Base-by-base conservation (phyloP, 192 early-diverging fungal species). In the Rhizoclosmatium sp. region DNA sequence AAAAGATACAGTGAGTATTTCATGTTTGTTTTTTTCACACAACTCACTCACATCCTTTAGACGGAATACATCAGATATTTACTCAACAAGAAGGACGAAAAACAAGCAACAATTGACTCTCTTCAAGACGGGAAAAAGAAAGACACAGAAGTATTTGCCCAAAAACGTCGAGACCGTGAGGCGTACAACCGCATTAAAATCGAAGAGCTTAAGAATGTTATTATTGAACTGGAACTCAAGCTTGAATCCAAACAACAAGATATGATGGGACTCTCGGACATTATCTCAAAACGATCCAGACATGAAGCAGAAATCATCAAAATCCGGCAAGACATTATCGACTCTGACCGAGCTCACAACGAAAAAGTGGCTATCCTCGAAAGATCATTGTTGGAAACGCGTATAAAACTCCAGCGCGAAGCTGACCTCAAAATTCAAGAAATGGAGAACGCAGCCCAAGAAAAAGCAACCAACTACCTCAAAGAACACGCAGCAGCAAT, bases 371-470 rank as follows among this genome's bases (percentile, higher is more conserved):
- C 79, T 3, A 79, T 80, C 42, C 59, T 88, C 16, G 88, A 89
- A 61, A 71, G 85, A 40, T 65, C 48, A 21, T 64, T 89, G 12
- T 80, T 89, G 7, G 88, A 89, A 59, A 83, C 70, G 21, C 67
- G 88, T 2, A 89, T 89, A 31, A 84, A 86, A 61, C 70, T 85
- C n/a, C 88, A 89, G 58, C 79, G 84, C 40, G 88, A 89, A 56
- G 81, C 88, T n/a, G 88, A 89, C 42, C 45, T 64, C 0, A 87
- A 83, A 69, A 87, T 89, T 64, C 59, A 69, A 41, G 74, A 69
- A 47, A 89, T 89, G 88, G 88, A 89, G 71, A 69, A 71, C 46
- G 88, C 88, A 2, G 88, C 88, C 14, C 84, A 89, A 40, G 88
- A 87, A 79, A 89, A 87, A 77, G 88, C 88, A 3, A 70, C 81